Percentiles rank a stretch among this genome's conserved stretches.
phyloP scores from a whole-genome alignment of 2,329 filamentous ascomycete genomes.

The Teratosphaeria zuluensis region DNA sequence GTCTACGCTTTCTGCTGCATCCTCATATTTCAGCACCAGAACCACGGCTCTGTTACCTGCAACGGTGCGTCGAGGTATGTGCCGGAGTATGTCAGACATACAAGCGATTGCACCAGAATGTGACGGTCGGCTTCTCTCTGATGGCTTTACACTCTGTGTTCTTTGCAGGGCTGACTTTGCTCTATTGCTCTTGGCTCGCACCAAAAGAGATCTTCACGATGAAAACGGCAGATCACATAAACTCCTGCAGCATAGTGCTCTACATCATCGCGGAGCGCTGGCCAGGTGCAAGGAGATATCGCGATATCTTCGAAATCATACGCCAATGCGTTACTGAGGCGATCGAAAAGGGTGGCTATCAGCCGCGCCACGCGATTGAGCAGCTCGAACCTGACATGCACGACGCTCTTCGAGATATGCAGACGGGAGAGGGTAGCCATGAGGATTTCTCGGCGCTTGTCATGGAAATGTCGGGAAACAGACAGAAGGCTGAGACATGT shows the following conservation, averaged over 20 bases:
- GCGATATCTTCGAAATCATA: conserved; percentile 1
- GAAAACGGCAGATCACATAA: conserved; percentile 18
- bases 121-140: conserved; percentile 20
- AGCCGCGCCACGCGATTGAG: neutral
- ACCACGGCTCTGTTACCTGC: neutral
- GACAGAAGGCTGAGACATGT: neutral
- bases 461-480: neutral
- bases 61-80: conserved; percentile 16
- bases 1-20: neutral
- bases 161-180: conserved; percentile 21
- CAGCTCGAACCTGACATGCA: neutral
- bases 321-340: neutral
- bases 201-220: conserved; percentile 14
- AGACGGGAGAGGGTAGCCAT: neutral
- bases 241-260: conserved; percentile 14
- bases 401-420: neutral
- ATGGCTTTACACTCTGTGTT: conserved; percentile 24
- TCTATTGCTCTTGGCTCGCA: conserved; percentile 24
- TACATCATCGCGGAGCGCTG: conserved; percentile 12
- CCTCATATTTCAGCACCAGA: neutral
- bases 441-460: neutral
- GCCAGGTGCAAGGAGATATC: conserved; percentile 7
- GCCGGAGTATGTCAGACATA: conserved; percentile 22
- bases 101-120: conserved; percentile 22
- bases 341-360: neutral